These are phyloP conservation scores for Fusarium annulatum DNA, from an alignment of 2,329 filamentous ascomycete genomes.

Conservation along the genomic window DNA sequence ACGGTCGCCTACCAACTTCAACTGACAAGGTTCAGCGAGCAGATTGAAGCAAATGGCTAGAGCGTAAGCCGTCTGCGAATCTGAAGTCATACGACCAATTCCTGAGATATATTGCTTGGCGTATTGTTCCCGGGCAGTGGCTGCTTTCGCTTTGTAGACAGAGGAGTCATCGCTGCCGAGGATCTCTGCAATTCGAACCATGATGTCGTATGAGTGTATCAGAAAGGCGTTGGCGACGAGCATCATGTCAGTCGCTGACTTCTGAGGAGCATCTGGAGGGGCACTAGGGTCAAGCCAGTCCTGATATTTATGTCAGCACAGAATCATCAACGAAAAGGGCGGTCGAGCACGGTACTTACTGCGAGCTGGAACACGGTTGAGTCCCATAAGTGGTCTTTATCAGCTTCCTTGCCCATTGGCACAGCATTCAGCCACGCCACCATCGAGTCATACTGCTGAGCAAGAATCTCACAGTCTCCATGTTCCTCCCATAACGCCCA, in stretches of 20 bases:
- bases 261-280: slow-evolving; percentile 51
- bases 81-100: neutral
- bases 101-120: slow-evolving; percentile 45
- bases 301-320: rapidly evolving
- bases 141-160: slow-evolving; percentile 12
- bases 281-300: slow-evolving; percentile 61
- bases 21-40: neutral
- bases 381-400: neutral
- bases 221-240: slow-evolving; percentile 60
- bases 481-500: neutral
- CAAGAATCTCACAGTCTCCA: rapidly evolving
- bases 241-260: slow-evolving; percentile 51
- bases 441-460: neutral
- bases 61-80: neutral
- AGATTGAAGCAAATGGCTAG: neutral
- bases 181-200: slow-evolving; percentile 48
- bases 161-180: slow-evolving; percentile 44
- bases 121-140: slow-evolving; percentile 27
- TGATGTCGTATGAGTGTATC: slow-evolving; percentile 53
- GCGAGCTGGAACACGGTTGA: neutral
- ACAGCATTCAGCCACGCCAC: neutral
- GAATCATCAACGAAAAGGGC: slow-evolving; percentile 50
- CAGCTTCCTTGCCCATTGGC: neutral
- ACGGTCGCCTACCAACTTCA: neutral
- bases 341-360: neutral